Evolutionary conservation across 139 green algal species (phyloP), one percentile per base, ranked within the genome.

Genomic region (Ettlia oleoabundans): DNA sequence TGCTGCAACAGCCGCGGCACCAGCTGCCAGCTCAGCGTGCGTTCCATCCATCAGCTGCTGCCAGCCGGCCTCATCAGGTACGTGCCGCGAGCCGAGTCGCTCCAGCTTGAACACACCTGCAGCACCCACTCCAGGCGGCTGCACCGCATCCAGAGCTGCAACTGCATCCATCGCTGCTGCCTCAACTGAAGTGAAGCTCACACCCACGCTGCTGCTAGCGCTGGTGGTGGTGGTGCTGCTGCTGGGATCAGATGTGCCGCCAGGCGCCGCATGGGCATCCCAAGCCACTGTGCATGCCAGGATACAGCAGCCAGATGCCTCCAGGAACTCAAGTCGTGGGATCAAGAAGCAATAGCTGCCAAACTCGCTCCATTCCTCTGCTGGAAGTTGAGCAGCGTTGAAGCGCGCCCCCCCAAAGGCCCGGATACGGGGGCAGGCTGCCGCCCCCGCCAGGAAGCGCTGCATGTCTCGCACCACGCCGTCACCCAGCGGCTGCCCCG

Each of bases 341-440:
- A 98, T 88, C 41, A 96, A 32, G 82, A 98, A 96, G 85, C 82
- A 90, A 87, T 92, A 95, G 37, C 88, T 87, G 19, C 95, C 95
- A 85, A 97, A 98, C 9, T 82, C 79, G 9, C 69, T 53, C 93
- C 92, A 96, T 51, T 95, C 92, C 10, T 66, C 32, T 2, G 81
- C 52, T 8, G 82, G 80, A 21, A 66, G 4, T 35, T 58, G 35
- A 5, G 5, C 67, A 0, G 63, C 24, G 63, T 92, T 86, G 38
- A 92, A 98, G 75, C 94, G 90, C 5, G 86, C 89, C 22, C 93
- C 95, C n/a, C 93, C 95, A 53, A 97, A 78, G 2, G 91, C 91
- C 7, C 94, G 88, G n/a, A 98, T 76, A 4, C 90, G 55, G 10
- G 91, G 88, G n/a, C 84, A 74, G 75, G n/a, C 53, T 22, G 73